phyloP scores from a whole-genome alignment of 257 asterid genomes.

The Mitragyna speciosa region DNA sequence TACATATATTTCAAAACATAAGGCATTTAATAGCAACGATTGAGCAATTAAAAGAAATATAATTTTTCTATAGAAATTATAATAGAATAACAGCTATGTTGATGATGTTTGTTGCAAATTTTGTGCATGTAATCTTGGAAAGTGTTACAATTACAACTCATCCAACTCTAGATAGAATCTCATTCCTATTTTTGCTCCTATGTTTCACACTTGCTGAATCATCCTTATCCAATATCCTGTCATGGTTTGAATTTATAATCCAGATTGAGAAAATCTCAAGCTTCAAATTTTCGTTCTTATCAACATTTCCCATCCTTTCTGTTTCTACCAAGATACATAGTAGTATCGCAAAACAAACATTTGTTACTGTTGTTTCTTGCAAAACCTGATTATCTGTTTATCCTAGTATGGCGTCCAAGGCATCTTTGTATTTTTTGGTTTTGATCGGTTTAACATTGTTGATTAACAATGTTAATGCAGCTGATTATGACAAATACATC shows the following conservation, averaged over 20 bases:
- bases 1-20: not conserved
- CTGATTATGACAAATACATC: conserved; percentile 32
- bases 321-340: not conserved
- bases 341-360: too few species aligned
- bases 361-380: not conserved
- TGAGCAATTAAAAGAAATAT: not conserved
- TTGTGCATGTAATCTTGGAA: not conserved
- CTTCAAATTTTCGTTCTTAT: not conserved
- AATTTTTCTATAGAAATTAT: not conserved
- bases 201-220: not conserved
- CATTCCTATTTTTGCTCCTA: not conserved
- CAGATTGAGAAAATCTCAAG: not conserved
- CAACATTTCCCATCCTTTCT: not conserved
- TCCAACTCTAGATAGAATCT: not conserved
- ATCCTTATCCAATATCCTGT: not conserved
- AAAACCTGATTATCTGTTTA: too few species aligned
- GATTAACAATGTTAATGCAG: not conserved
- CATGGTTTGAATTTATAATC: not conserved
- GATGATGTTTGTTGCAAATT: not conserved
- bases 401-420: conserved; percentile 31
- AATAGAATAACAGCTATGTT: too few species aligned
- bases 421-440: conserved; percentile 10
- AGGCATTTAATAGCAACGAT: not conserved
- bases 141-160: too few species aligned
- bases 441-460: conserved; percentile 23